phyloP scores from a whole-genome alignment of 2,329 filamentous ascomycete species.

The Fusarium continuum region DNA sequence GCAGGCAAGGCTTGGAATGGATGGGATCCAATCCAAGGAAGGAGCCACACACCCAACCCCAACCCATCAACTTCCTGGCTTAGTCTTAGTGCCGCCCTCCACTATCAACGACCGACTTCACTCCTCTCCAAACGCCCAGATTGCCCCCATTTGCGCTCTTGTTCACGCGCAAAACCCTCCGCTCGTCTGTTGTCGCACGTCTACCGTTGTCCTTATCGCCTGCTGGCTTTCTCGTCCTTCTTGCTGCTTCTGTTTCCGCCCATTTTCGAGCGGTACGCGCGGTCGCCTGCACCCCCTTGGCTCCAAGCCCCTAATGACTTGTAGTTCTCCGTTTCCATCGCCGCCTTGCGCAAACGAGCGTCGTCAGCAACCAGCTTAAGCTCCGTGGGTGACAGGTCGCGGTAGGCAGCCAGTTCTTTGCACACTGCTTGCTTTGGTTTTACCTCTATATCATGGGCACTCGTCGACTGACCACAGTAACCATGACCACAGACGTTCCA shows the following conservation, averaged over 20 bases:
- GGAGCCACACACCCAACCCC: slow-evolving; percentile 37
- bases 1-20: slow-evolving; percentile 33
- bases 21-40: slow-evolving; percentile 31
- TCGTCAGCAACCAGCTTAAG: slow-evolving; percentile 28
- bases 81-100: slow-evolving; percentile 42
- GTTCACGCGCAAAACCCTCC: slow-evolving; percentile 27
- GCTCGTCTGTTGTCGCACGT: slow-evolving; percentile 18
- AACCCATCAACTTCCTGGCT: slow-evolving; percentile 34
- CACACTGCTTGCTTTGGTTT: slow-evolving; percentile 8
- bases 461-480: slow-evolving; percentile 37
- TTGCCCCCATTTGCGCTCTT: slow-evolving; percentile 34
- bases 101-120: slow-evolving; percentile 44
- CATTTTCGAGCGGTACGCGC: slow-evolving; percentile 48
- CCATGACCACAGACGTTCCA: slow-evolving; percentile 19
- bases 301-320: slow-evolving; percentile 35
- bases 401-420: slow-evolving; percentile 19
- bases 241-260: slow-evolving; percentile 14
- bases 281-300: slow-evolving; percentile 42
- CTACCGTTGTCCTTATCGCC: slow-evolving; percentile 14
- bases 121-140: slow-evolving; percentile 38
- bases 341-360: slow-evolving; percentile 30
- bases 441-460: slow-evolving; percentile 36
- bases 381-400: slow-evolving; percentile 11
- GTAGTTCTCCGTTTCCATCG: slow-evolving; percentile 26
- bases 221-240: slow-evolving; percentile 1